Base-by-base conservation (phyloP, 805 yeast species). In the Spathaspora arborariae region DNA sequence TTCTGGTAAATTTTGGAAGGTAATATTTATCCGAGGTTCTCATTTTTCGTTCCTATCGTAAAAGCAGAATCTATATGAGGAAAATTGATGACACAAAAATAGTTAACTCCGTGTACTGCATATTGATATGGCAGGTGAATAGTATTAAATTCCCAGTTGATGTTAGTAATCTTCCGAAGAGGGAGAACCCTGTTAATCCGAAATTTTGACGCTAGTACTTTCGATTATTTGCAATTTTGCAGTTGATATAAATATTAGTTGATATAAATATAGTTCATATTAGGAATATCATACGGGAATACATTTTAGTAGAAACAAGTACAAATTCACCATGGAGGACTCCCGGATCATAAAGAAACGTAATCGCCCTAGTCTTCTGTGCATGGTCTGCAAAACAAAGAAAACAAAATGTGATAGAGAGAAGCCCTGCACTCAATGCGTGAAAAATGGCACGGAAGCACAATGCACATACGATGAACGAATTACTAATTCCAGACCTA, bases 341-440 rank as follows among this genome's bases (percentile, higher is more conserved):
- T 3, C 20, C 8, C 19, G 21, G 15, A 15, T 24, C 7, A 22
- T 45, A 7, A 47, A 49, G 41, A 52, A 49, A 51, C 46, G 70
- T 20, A 72, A 68, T 40, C 57, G 77, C 15, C 58, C 68, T 47
- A 58, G 63, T 1, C 59, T 74, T 3, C 76, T 65, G 4, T 69
- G 74, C 49, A 53, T 55, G 18, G 60, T 59, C n/a, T 70, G 75
- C 52, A 65, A 64, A 41, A 57, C 66, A 19, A 55, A 72, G 20
- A 70, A 69, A 54, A 66, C 67, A 48, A 64, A 62, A 47, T 75
- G 80, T 59, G 79, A 75, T 48, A 65, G 65, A 50, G 56, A 58
- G 6, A 57, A 60, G 15, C 79, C 80, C 0, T 64, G 75, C 39
- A 58, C 60, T 1, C 50, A 60, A 1, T 70, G 75, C 53, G 39